phyloP scores from a whole-genome alignment of 805 yeast species.

The Lipomyces mesembrius region DNA sequence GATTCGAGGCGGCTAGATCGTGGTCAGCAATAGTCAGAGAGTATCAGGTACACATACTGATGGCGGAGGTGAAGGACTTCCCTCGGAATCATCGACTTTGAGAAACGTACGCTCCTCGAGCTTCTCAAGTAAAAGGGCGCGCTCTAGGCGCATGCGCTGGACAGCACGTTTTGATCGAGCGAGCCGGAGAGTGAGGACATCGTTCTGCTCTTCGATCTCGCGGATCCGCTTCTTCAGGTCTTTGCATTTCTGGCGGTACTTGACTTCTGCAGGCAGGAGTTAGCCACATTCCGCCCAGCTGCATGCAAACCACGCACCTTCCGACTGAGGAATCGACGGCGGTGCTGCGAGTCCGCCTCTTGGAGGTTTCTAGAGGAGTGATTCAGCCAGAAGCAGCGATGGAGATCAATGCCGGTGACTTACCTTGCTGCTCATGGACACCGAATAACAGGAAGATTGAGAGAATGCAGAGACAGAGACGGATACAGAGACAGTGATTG shows the following conservation, averaged over 20 bases:
- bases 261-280: slow-evolving; percentile 42
- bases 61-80: slow-evolving; percentile 43
- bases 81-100: slow-evolving; percentile 42
- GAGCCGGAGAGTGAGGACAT: slow-evolving; percentile 71
- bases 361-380: slow-evolving; percentile 1
- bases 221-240: slow-evolving; percentile 58
- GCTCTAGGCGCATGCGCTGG: slow-evolving; percentile 79
- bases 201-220: slow-evolving; percentile 46
- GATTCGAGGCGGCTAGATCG: slow-evolving; percentile 27
- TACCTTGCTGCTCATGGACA: not conserved
- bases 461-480: not conserved
- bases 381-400: not conserved
- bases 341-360: slow-evolving; percentile 15
- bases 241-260: slow-evolving; percentile 67
- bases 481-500: not conserved
- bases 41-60: slow-evolving; percentile 28
- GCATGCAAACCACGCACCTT: slow-evolving; percentile 18
- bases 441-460: not conserved
- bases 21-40: slow-evolving; percentile 2
- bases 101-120: slow-evolving; percentile 58
- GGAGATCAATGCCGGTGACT: not conserved
- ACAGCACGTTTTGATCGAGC: slow-evolving; percentile 76
- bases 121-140: slow-evolving; percentile 76
- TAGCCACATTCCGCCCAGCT: too few relatives aligned
- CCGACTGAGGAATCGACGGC: slow-evolving; percentile 33